Conservation (phyloP, 2,329 filamentous ascomycete genomes). For the Davidsoniella virescens region DNA sequence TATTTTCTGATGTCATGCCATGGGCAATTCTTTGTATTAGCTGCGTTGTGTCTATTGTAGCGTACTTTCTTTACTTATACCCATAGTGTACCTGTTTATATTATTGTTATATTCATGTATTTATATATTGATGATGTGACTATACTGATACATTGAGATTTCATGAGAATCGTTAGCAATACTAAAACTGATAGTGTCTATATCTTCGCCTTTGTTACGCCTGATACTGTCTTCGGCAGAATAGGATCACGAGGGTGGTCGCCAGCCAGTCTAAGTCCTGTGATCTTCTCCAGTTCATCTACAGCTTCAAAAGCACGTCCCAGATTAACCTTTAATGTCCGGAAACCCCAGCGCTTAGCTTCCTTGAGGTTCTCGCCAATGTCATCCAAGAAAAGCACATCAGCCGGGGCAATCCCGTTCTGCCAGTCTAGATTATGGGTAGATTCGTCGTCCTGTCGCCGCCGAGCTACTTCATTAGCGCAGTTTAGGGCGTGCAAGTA, state of each 20-base stretch:
- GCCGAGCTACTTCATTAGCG: slow-evolving; percentile 42
- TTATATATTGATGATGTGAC: background rate
- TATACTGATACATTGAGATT: too few species aligned
- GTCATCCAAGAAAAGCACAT: slow-evolving; percentile 81
- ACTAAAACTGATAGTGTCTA: background rate
- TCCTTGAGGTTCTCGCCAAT: slow-evolving; percentile 86
- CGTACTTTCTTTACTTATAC: background rate
- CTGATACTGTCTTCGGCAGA: slow-evolving; percentile 22
- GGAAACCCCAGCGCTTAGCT: slow-evolving; percentile 56
- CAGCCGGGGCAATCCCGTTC: slow-evolving; percentile 29
- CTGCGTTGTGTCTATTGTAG: background rate
- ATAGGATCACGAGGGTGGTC: slow-evolving; percentile 34
- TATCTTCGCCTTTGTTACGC: slow-evolving; percentile 25
- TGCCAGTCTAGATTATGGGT: slow-evolving; percentile 9
- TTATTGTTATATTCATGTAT: background rate
- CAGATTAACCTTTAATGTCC: slow-evolving; percentile 70
- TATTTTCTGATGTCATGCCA: too few species aligned
- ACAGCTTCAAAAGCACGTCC: slow-evolving; percentile 70
- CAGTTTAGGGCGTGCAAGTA: slow-evolving; percentile 57
- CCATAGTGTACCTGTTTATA: background rate
- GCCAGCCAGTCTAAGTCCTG: slow-evolving; percentile 48
- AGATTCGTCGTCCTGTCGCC: background rate
- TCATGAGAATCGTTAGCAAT: background rate
- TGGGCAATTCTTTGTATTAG: too few species aligned
- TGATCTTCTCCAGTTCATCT: slow-evolving; percentile 58